Base-by-base conservation (phyloP, 495 filamentous ascomycete genomes). In the Alectoria sarmentosa region DNA sequence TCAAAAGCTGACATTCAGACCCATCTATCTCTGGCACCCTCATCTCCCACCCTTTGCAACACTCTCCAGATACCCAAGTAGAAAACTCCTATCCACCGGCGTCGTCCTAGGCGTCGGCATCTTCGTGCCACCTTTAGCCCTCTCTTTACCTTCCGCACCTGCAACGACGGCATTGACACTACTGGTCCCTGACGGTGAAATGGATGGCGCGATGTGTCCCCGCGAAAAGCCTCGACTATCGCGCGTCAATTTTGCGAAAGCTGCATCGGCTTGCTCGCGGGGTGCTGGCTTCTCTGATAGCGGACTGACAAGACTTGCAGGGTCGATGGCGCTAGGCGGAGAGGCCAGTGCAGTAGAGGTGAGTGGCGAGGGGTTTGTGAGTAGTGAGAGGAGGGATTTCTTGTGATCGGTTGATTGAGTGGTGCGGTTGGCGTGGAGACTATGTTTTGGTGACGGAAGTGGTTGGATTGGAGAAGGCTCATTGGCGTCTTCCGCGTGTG, bases 21-120 rank as follows among this genome's bases (percentile, higher is more conserved):
- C 6, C 17, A 36, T 32, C 21, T 14, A 4, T 23, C 28, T 36
- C 23, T 17, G 19, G 19, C 46, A 4, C 62, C n/a, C 34, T 62
- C 63, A 66, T 54, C 62, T 64, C 30, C 61, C 64, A n/a, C 55
- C 62, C 48, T 65, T 80, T 3, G 82, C 84, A 56, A 88, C 81
- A 62, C 79, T 80, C 67, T 85, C 81, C 71, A 96, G 74, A 74
- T 91, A 95, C 13, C 85, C 87, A 58, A 94, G 76, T 69, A 95
- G 76, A 68, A 95, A 95, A n/a, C 82, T 83, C 69, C 87, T 86
- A 68, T 95, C 85, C 13, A 80, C 84, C 2, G 85, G 82, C 4
- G 85, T 88, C n/a, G 86, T 87, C 44, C 86, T 82, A 30, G 86
- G 77, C 42, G 78, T 76, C 54, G 78, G 76, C 42, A 75, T 79